Percentiles rank a stretch among this genome's conserved stretches.
Conservation (phyloP, 2,329 filamentous ascomycete genomes). For the Colletotrichum truncatum region DNA sequence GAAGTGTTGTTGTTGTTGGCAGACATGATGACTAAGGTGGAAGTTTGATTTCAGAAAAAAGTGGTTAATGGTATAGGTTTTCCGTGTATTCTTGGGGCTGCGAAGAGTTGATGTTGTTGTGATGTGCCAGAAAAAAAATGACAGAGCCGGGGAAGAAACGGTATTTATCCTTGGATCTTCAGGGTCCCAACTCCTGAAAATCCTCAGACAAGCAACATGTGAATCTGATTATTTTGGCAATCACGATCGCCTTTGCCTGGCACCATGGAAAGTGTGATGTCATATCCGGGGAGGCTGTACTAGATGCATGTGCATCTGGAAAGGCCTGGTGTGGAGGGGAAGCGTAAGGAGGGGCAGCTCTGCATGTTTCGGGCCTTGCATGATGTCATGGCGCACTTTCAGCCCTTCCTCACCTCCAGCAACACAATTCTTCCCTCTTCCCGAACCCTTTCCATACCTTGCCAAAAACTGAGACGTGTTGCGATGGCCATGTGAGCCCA, state of each 20-base stretch:
- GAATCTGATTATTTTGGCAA: conserved; percentile 24
- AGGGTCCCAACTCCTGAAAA: neutral
- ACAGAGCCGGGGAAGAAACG: neutral
- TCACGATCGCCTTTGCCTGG: conserved; percentile 8
- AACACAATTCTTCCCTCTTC: conserved; percentile 5
- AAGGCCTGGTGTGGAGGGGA: conserved; percentile 6
- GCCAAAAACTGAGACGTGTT: conserved; percentile 8
- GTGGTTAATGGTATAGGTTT: neutral
- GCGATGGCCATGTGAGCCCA: conserved; percentile 18
- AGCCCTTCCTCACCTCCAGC: neutral
- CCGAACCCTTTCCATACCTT: neutral
- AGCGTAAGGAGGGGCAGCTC: conserved; percentile 15
- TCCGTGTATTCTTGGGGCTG: neutral
- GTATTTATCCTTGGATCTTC: conserved; percentile 16
- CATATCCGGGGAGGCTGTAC: conserved; percentile 19
- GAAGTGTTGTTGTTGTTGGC: conserved; percentile 59
- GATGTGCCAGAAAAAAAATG: fast-evolving
- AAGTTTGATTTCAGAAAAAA: neutral
- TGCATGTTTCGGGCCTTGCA: conserved; percentile 1
- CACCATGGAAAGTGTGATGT: conserved; percentile 22
- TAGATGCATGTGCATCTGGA: neutral
- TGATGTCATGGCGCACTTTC: conserved; percentile 25
- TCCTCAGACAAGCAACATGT: conserved; percentile 19
- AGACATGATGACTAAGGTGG: conserved; percentile 26
- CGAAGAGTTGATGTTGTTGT: neutral